Evolutionary conservation across 805 yeast genomes (phyloP).

Genomic region (Ogataea methanolica): DNA sequence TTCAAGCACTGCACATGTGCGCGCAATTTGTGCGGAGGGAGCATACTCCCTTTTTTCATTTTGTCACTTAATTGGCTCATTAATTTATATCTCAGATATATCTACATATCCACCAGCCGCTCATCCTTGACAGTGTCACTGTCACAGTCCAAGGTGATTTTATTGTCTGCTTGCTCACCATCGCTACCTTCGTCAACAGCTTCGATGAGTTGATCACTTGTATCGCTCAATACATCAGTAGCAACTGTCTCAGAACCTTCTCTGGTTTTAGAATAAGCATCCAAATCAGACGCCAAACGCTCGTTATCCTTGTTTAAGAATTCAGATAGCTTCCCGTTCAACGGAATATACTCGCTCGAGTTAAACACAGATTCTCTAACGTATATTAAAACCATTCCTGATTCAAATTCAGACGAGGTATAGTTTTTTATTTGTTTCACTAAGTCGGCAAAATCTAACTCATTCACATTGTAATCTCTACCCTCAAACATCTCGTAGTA

Average conservation of each 20-base stretch:
- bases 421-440: conserved; percentile 14
- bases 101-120: too few species aligned
- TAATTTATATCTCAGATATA: too few species aligned
- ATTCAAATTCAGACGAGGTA: conserved; percentile 24
- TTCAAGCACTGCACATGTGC: too few species aligned
- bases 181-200: too few species aligned
- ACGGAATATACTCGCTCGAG: conserved; percentile 1
- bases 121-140: too few species aligned
- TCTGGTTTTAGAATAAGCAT: conserved; percentile 1
- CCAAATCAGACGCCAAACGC: conserved; percentile 14
- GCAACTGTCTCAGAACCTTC: background rate
- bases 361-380: conserved; percentile 26
- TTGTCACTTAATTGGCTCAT: too few species aligned
- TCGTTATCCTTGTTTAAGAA: conserved; percentile 31
- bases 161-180: too few species aligned
- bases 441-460: conserved; percentile 23
- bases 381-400: conserved; percentile 31
- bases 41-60: too few species aligned
- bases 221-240: too few species aligned
- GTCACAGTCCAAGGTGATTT: too few species aligned
- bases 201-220: too few species aligned
- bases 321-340: conserved; percentile 23
- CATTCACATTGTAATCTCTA: conserved; percentile 20
- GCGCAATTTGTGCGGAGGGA: too few species aligned
- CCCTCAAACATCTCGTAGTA: conserved; percentile 24